Evolutionary conservation across 139 green algal species (phyloP), one percentile per base, ranked within the genome.

Genomic region (Astrephomene gubernaculifera): DNA sequence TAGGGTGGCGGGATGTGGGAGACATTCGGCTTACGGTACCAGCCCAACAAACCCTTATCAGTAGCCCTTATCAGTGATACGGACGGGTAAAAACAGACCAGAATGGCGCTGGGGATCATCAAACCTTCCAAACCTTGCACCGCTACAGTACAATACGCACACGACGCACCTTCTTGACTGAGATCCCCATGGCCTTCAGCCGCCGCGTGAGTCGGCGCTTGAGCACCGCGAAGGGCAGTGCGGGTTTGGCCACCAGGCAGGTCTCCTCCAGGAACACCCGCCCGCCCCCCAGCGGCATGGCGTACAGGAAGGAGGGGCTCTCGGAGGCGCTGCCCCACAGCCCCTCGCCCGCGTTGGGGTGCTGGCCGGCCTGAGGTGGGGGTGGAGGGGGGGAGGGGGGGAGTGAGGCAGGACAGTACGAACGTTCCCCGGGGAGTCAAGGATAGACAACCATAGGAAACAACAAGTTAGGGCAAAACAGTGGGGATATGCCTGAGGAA

Each of bases 261-360:
- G 95, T 97, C 92, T 97, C 95, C 89, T 97, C 94, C 49, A 97
- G 84, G 44, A 97, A 97, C 45, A 96, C 92, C 41, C 82, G 80
- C 0, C 89, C 86, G n/a, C 89, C 91, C 22, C 79, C 86, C 35
- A 96, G 74, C 1, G 93, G 93, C 95, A 97, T 97, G 33, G 92
- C 94, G 82, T 97, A 97, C 80, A 97, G 87, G 88, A 97, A 97
- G n/a, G 89, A 93, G 0, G 95, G 95, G 33, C 91, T 91, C 86
- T 97, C 95, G 6, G 82, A 41, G 7, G 49, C 31, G 33, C 87
- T 93, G 78, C 93, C 94, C 94, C 94, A 97, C 78, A 95, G n/a
- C 2, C 90, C 91, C 33, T 96, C 93, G n/a, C 88, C 90, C 10
- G 85, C 86, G 53, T 94, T 94, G 71, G 93, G 93, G 86, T 96